Percentiles rank a stretch among this genome's conserved stretches.
phyloP scores from a whole-genome alignment of 2,329 filamentous ascomycete species.

The Byssoonygena ceratinophila region DNA sequence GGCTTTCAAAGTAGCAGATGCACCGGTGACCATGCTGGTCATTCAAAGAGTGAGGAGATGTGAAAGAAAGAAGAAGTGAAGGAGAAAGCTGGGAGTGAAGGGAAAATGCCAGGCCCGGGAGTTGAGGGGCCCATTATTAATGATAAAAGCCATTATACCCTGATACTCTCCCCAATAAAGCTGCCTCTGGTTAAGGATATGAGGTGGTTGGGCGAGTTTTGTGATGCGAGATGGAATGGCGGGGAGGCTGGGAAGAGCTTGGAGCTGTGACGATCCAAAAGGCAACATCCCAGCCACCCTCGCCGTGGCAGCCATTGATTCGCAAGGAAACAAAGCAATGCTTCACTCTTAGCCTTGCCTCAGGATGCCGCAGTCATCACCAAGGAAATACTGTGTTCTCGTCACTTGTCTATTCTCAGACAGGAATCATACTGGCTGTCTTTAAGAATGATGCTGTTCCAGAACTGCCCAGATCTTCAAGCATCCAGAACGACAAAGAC shows the following conservation, averaged over 20 bases:
- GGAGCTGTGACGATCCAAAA: neutral
- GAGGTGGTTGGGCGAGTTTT: constrained; percentile 8
- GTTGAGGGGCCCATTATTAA: neutral
- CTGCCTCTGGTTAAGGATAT: neutral
- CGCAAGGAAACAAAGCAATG: neutral
- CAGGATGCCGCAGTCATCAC: too few relatives aligned
- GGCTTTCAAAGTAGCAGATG: constrained; percentile 13
- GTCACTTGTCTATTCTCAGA: too few relatives aligned
- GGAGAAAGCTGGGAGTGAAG: neutral
- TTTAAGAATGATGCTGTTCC: too few relatives aligned
- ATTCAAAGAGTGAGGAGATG: neutral
- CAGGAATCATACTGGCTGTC: too few relatives aligned
- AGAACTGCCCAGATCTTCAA: too few relatives aligned
- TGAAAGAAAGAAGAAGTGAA: constrained; percentile 1
- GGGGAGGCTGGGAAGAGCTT: neutral
- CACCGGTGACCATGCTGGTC: constrained; percentile 9
- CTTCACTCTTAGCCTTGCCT: neutral
- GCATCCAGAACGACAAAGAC: too few relatives aligned
- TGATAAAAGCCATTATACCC: neutral
- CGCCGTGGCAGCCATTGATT: constrained; percentile 11
- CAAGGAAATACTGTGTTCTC: too few relatives aligned
- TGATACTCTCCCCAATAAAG: neutral
- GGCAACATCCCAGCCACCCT: constrained; percentile 8
- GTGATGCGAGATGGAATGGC: neutral
- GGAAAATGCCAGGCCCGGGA: neutral